These are phyloP conservation scores for Williopsis jadinii DNA, from an alignment of 1,139 yeast genomes.

Conservation along the genomic window DNA sequence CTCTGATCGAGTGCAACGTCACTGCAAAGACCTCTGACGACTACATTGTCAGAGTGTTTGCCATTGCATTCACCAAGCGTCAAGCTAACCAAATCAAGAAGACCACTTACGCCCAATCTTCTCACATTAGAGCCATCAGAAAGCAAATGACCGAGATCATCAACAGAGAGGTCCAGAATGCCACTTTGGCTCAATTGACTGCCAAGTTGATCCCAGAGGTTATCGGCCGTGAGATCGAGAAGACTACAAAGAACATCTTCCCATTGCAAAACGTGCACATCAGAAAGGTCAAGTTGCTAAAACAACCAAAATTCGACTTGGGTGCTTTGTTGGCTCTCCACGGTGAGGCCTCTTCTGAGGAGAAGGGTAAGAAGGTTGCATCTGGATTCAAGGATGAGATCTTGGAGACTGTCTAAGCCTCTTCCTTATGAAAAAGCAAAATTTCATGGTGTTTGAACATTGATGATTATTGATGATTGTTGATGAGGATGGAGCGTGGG, in stretches of 20 bases:
- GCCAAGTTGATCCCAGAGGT: slow-evolving; percentile 88
- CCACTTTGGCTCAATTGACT: slow-evolving; percentile 81
- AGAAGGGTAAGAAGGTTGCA: slow-evolving; percentile 86
- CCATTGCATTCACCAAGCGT: slow-evolving; percentile 91
- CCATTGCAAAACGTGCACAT: slow-evolving; percentile 90
- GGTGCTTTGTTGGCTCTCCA: slow-evolving; percentile 85
- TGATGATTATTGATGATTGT: no score
- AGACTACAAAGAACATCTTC: slow-evolving; percentile 76
- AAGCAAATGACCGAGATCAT: slow-evolving; percentile 83
- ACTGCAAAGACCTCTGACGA: slow-evolving; percentile 90
- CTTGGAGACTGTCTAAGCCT: slow-evolving; percentile 60
- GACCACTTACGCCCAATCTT: slow-evolving; percentile 86
- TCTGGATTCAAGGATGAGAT: slow-evolving; percentile 88
- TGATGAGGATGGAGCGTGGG: no score
- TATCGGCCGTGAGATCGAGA: slow-evolving; percentile 85
- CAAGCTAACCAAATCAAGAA: slow-evolving; percentile 85
- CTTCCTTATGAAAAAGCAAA: not conserved
- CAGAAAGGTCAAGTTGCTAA: slow-evolving; percentile 86
- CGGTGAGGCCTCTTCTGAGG: slow-evolving; percentile 81
- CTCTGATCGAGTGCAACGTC: slow-evolving; percentile 85
- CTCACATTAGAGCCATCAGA: slow-evolving; percentile 80
- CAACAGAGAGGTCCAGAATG: slow-evolving; percentile 79
- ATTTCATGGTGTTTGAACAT: no score
- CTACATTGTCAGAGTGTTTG: slow-evolving; percentile 81
- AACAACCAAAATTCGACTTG: slow-evolving; percentile 87